phyloP scores from a whole-genome alignment of 148 eudicot species.

The Gaultheria prostrata region DNA sequence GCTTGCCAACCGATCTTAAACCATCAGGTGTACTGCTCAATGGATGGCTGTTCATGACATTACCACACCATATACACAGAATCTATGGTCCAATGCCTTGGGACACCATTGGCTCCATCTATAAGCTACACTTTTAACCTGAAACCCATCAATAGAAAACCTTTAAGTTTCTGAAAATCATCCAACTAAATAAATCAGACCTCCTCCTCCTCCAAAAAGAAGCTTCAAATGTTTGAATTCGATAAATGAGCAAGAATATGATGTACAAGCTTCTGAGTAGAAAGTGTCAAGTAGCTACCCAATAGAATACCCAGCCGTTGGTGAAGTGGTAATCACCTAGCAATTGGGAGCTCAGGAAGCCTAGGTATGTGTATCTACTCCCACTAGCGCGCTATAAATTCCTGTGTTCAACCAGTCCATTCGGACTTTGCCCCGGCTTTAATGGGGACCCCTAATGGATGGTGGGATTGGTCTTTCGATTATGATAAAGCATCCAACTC shows the following conservation, averaged over 20 bases:
- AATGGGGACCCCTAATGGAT: background rate
- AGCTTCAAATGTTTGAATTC: background rate
- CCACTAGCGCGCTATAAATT: background rate
- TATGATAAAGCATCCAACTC: background rate
- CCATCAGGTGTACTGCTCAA: background rate
- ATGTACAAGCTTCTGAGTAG: background rate
- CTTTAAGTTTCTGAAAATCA: background rate
- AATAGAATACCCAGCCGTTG: background rate
- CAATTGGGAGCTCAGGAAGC: background rate
- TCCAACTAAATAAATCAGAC: background rate
- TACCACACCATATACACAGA: background rate
- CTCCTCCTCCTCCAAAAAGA: background rate
- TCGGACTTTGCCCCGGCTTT: background rate
- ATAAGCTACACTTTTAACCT: background rate
- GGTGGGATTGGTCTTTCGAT: background rate
- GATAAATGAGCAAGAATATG: background rate
- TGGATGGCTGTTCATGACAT: background rate
- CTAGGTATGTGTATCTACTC: background rate
- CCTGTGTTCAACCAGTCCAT: background rate
- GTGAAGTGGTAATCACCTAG: background rate
- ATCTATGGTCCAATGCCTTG: constrained; percentile 1
- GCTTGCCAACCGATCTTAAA: background rate
- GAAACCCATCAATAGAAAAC: background rate
- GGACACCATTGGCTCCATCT: background rate
- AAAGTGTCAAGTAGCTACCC: background rate